Percentiles rank a stretch among this genome's conserved stretches.
phyloP scores from a whole-genome alignment of 768 basidiomycete species.

The Daedaleopsis nitida region DNA sequence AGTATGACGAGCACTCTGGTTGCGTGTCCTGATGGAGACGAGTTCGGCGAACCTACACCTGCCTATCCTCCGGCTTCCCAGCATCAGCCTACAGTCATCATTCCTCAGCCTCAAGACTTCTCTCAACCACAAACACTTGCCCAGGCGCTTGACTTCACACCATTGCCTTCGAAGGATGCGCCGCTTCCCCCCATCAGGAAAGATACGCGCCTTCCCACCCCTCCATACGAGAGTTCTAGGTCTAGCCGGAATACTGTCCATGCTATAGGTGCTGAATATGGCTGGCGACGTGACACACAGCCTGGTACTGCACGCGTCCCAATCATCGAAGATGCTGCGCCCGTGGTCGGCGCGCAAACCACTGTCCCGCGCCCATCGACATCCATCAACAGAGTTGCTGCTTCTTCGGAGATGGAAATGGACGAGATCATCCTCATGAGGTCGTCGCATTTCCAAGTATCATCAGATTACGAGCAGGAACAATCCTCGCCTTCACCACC shows the following conservation, averaged over 20 bases:
- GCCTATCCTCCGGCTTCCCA: background rate
- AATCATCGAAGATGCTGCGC: background rate
- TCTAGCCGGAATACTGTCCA: background rate
- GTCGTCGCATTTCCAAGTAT: conserved; percentile 1
- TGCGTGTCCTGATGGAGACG: conserved; percentile 2
- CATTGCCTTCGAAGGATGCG: conserved; percentile 8
- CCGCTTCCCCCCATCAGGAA: conserved; percentile 12
- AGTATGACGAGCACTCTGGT: conserved; percentile 27
- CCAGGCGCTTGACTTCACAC: conserved; percentile 11
- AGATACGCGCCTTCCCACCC: conserved; percentile 11
- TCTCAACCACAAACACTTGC: conserved; percentile 6
- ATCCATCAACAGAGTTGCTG: conserved; percentile 1
- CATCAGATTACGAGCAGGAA: conserved; percentile 2
- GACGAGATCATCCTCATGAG: conserved; percentile 10
- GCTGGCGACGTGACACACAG: background rate
- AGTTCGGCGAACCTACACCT: conserved; percentile 6
- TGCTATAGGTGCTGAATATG: background rate
- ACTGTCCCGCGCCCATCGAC: background rate
- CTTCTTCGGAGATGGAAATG: conserved; percentile 2
- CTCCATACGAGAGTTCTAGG: conserved; percentile 8
- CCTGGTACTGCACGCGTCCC: background rate
- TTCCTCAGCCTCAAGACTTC: background rate
- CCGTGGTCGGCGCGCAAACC: background rate
- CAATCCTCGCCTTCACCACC: conserved; percentile 15
- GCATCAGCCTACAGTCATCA: background rate